phyloP scores from a whole-genome alignment of 176 grass and related monocot genomes.

The Elaeis guineensis region DNA sequence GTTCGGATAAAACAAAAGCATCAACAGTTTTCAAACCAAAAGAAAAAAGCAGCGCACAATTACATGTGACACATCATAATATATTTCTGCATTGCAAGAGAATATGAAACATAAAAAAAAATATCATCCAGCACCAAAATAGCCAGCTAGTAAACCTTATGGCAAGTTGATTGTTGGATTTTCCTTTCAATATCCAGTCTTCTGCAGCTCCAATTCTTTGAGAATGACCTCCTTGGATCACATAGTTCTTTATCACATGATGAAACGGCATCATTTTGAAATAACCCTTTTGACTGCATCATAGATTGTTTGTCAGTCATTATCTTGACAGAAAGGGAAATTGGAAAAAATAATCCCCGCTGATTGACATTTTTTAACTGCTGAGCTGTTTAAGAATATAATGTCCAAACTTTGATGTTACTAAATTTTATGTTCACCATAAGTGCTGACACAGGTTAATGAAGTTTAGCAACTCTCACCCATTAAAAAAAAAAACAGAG shows the following conservation, averaged over 20 bases:
- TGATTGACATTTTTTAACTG: too few relatives aligned
- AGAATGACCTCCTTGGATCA: slow-evolving; percentile 87
- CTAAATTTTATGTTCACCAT: too few relatives aligned
- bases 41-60: too few relatives aligned
- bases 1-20: background rate
- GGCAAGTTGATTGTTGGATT: slow-evolving; percentile 59
- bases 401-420: too few relatives aligned
- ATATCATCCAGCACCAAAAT: background rate
- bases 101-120: too few relatives aligned
- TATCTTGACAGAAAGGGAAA: background rate
- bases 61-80: too few relatives aligned
- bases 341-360: background rate
- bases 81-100: too few relatives aligned
- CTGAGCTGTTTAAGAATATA: too few relatives aligned
- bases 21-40: background rate
- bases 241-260: slow-evolving; percentile 85
- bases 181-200: slow-evolving; percentile 91
- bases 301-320: slow-evolving; percentile 12
- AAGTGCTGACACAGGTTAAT: too few relatives aligned
- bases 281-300: slow-evolving; percentile 57
- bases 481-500: too few relatives aligned
- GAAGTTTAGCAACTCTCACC: too few relatives aligned
- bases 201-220: slow-evolving; percentile 49
- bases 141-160: slow-evolving; percentile 46
- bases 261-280: slow-evolving; percentile 92